Base-by-base conservation (phyloP, 2,329 filamentous ascomycete species). In the Talaromyces piceae region DNA sequence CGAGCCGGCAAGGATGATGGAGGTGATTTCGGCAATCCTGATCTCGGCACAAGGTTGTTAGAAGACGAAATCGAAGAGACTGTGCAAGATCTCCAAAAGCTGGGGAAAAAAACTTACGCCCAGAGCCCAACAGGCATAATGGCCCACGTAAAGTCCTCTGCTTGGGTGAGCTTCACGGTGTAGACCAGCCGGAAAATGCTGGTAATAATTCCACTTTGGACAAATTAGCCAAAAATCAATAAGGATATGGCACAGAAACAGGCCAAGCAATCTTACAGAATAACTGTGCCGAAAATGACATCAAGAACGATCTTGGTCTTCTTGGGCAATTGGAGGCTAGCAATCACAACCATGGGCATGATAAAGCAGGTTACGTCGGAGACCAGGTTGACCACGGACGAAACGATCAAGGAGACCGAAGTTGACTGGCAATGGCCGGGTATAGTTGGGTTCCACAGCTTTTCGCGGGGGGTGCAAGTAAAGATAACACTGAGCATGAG, bases 91-190 rank as follows among this genome's bases (percentile, higher is more conserved):
- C n/a, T n/a, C n/a, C n/a, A n/a, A 41, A 16, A 22, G 22, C 4
- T 33, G 25, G 18, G 25, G 5, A 37, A 18, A 37, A 37, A 26
- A n/a, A 50, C 48, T 26, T 45, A 50, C 48, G 48, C 48, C 48
- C 48, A 50, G 4, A 50, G 39, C 28, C 48, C 48, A 13, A 50
- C 48, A 31, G 48, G 48, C 37, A 44, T 44, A 16, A 50, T 50
- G 18, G 37, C 39, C 41, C 48, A 37, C 9, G 27, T 50, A 39
- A 50, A 50, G 22, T 50, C 48, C 7, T 45, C 18, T n/a, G 41
- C 45, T 26, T 20, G 5, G 12, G 31, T 50, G 5, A 50, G 48
- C 41, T 39, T 37, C 22, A 50, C 18, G 3, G 37, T 44, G 25
- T 45, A 50, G 23, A 50, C 39, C n/a, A 50, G 8, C 18, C 48